Evolutionary conservation across 176 grass and related monocot species (phyloP), one percentile per base, ranked within the genome.

Genomic region (Pharus latifolius): DNA sequence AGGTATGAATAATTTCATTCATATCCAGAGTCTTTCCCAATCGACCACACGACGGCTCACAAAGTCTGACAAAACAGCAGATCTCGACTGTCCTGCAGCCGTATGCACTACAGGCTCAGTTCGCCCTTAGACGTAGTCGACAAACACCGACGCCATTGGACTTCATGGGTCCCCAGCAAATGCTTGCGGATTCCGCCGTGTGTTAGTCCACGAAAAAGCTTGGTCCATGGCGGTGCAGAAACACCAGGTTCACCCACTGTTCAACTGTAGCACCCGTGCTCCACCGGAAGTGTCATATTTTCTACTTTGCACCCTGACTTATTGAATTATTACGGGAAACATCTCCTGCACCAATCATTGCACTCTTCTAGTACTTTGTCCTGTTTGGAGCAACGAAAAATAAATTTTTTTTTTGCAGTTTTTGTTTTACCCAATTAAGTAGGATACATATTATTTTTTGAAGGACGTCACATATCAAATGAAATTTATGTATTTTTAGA

Each of bases 271-370:
- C 47, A 16, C 47, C 26, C 27, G 56, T 44, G 54, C 35, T 22
- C 3, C 31, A 11, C 5, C 16, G n/a, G 49, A 18, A 11, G 15
- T 38, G 8, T 10, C 44, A 1, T 2, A 33, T 16, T 60, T 74
- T 67, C 0, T 44, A 60, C 0, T 0, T 3, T 0, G 0, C 13
- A 14, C 61, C 53, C 29, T 1, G 0, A 0, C 0, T 1, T 35
- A 16, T 3, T 10, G 0, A 0, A 0, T 0, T 0, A 20, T 31
- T 2, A 0, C 32, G 41, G 0, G 1, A 2, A 20, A 7, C 1
- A 19, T 9, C 40, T 7, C 33, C 14, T 29, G 1, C 27, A 10
- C 6, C 67, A 35, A 31, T 30, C 18, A 79, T 54, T 77, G 27
- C 20, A 50, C 30, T 0, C 0, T 14, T 35, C 0, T n/a, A n/a